Evolutionary conservation across 805 yeast species (phyloP).

Genomic region (Candida silvicultrix): DNA sequence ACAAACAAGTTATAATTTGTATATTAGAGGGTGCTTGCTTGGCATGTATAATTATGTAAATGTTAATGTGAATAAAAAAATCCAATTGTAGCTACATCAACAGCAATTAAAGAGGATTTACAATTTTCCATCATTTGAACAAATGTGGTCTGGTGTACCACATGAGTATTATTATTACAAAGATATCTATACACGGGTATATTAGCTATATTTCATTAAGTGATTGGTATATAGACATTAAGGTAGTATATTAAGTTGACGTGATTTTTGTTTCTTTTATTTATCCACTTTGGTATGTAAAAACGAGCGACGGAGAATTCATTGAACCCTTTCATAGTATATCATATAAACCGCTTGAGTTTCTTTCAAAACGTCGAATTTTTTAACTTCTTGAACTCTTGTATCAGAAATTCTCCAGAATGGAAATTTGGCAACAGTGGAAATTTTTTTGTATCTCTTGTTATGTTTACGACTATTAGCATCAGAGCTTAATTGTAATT

Average conservation of each 20-base stretch:
- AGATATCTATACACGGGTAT: too few species aligned
- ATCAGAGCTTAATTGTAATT: conserved; percentile 3
- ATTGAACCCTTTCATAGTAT: conserved; percentile 56
- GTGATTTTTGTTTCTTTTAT: background rate
- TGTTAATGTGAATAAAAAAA: too few species aligned
- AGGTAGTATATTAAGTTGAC: background rate
- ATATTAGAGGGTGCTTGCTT: background rate
- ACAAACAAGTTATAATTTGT: background rate
- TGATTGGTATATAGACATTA: too few species aligned
- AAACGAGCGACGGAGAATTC: background rate
- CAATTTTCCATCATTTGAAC: too few species aligned
- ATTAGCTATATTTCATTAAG: too few species aligned
- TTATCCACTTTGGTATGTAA: too few species aligned
- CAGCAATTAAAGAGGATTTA: too few species aligned
- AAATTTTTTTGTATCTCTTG: conserved; percentile 45
- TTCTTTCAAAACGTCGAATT: conserved; percentile 56
- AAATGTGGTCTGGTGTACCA: too few species aligned
- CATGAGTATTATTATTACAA: too few species aligned
- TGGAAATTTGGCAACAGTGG: conserved; percentile 50
- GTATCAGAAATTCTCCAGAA: conserved; percentile 88
- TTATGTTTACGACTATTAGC: conserved; percentile 9
- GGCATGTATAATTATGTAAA: too few species aligned
- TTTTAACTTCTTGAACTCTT: conserved; percentile 53
- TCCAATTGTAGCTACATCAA: too few species aligned
- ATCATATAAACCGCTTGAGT: conserved; percentile 79